Evolutionary conservation across 495 filamentous ascomycete species (phyloP), one percentile per base, ranked within the genome.

Genomic region (Penicillium lividum): DNA sequence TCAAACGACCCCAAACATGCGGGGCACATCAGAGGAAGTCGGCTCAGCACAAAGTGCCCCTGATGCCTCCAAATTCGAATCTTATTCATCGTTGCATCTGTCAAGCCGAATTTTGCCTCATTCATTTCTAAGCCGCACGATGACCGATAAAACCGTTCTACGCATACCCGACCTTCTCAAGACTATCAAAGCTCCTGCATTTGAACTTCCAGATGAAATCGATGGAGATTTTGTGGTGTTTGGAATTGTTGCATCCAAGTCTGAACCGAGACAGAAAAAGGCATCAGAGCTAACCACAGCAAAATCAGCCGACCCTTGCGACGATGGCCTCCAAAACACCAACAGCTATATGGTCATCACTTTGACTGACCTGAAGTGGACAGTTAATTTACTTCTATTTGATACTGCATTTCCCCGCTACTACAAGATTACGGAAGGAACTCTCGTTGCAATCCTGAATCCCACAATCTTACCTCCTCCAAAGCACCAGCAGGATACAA

Each of bases 281-380:
- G 68, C 74, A 22, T 56, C 65, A 3, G 76, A 76, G 16, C 80
- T 80, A 55, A 68, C 71, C 6, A 68, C 77, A 27, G 61, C 75
- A 4, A 78, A 75, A 50, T 71, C 75, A 34, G 50, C 51, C 3
- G 76, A 79, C 53, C 80, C 82, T 36, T 78, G 74, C n/a, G 80
- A 82, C 31, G 81, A 80, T 36, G 77, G 82, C 2, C 75, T 78
- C 30, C 81, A 86, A 50, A 80, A 83, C 10, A 82, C 75, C 16
- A 84, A 83, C 22, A 93, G 93, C 68, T 98, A 93, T 76, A 97
- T 99, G 92, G 89, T 89, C 2, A 77, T 99, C 42, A 87, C 83
- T 7, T 80, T 99, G 13, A 90, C 89, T 5, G 93, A 98, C 68
- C 78, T 98, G 7, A 87, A 90, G 63, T 98, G 88, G 89, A 91